Evolutionary conservation across 2,329 filamentous ascomycete species (phyloP).

Genomic region (Pseudogymnoascus sp.): DNA sequence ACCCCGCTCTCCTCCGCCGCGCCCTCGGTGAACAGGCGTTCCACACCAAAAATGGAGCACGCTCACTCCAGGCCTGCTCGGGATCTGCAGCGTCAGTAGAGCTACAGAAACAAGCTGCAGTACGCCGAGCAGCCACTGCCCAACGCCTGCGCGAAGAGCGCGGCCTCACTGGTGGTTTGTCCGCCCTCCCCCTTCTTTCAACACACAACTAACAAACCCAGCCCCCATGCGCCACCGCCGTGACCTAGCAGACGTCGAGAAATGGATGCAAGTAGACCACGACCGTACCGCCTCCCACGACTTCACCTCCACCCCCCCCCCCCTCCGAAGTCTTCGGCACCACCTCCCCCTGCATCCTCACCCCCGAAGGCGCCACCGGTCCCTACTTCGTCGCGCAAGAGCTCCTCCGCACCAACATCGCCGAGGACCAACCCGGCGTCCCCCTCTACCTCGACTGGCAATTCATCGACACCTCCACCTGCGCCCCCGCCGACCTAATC

Average conservation of each 20-base stretch:
- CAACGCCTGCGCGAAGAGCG: background rate
- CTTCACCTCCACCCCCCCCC: background rate
- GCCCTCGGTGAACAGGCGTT: background rate
- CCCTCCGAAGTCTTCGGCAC: background rate
- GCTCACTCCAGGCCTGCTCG: background rate
- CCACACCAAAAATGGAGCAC: background rate
- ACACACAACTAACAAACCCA: background rate
- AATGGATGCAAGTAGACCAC: background rate
- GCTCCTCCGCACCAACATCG: slow-evolving; percentile 29
- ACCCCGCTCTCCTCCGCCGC: background rate
- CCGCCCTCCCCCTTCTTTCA: background rate
- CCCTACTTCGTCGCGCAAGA: slow-evolving; percentile 26
- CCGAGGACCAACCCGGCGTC: slow-evolving; percentile 28
- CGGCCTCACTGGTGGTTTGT: background rate
- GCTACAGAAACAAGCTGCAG: background rate
- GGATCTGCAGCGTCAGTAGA: background rate
- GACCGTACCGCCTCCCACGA: background rate
- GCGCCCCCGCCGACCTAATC: slow-evolving; percentile 25
- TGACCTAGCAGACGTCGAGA: background rate
- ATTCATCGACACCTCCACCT: slow-evolving; percentile 30
- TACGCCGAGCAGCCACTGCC: background rate
- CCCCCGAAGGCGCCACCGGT: background rate
- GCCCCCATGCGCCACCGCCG: background rate
- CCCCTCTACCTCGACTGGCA: slow-evolving; percentile 31
- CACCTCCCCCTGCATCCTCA: background rate